Evolutionary conservation across 495 filamentous ascomycete species (phyloP).

Genomic region (Talaromyces proteolyticus): DNA sequence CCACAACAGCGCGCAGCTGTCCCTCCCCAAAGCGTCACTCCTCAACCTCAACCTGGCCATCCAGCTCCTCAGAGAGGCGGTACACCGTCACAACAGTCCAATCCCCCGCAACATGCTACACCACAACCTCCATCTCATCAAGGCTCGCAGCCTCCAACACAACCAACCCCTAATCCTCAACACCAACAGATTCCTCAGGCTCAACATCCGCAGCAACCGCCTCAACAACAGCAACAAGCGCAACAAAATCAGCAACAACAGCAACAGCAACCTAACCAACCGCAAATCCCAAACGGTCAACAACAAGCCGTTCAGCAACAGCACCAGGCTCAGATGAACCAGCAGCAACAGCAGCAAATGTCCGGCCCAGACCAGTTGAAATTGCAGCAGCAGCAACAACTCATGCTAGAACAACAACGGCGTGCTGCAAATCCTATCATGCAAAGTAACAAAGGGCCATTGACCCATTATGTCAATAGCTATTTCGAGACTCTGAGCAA

Average conservation of each 20-base stretch:
- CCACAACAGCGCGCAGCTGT: conserved; percentile 38
- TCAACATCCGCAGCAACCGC: conserved; percentile 31
- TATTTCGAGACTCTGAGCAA: conserved; percentile 68
- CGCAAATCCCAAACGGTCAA: conserved; percentile 22
- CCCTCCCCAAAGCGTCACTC: conserved; percentile 41
- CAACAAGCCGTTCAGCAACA: conserved; percentile 20
- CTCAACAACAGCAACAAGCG: conserved; percentile 24
- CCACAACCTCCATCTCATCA: conserved; percentile 35
- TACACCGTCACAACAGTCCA: conserved; percentile 32
- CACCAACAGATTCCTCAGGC: conserved; percentile 38
- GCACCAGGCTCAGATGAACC: conserved; percentile 28
- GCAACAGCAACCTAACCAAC: conserved; percentile 20
- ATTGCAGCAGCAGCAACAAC: conserved; percentile 33
- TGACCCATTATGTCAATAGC: conserved; percentile 45
- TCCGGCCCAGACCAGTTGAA: conserved; percentile 37
- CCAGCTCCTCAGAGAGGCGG: conserved; percentile 35
- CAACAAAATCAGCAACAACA: conserved; percentile 29
- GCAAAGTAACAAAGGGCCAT: conserved; percentile 23
- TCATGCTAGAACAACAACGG: conserved; percentile 28
- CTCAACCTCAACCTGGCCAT: conserved; percentile 48
- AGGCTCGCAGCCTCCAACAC: conserved; percentile 36
- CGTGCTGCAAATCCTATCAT: conserved; percentile 44
- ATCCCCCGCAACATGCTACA: conserved; percentile 38
- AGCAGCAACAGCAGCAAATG: conserved; percentile 33
- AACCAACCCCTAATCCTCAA: conserved; percentile 38